Conservation (phyloP, 257 asterid species). For the Ilex asprella region DNA sequence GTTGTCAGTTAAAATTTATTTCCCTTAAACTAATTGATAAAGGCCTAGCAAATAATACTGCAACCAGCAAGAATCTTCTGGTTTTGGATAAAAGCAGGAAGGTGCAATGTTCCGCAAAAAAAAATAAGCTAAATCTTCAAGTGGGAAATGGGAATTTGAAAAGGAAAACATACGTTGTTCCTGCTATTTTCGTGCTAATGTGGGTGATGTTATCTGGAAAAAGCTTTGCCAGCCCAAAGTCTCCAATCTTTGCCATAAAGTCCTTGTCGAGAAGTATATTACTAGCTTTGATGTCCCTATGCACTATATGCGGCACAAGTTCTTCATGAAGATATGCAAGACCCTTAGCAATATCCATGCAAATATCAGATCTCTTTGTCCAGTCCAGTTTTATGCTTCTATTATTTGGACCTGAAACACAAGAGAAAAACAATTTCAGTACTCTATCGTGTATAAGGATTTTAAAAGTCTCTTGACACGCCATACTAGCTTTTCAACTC, state of each 20-base stretch:
- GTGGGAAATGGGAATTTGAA: slow-evolving; percentile 1
- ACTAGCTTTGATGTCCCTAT: slow-evolving; percentile 92
- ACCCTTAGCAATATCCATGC: slow-evolving; percentile 76
- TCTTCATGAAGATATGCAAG: slow-evolving; percentile 87
- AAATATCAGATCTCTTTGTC: slow-evolving; percentile 63
- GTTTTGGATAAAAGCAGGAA: neutral
- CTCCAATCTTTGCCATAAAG: slow-evolving; percentile 84
- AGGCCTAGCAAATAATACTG: too few species aligned
- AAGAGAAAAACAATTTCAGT: slow-evolving; percentile 14
- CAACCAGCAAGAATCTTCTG: too few species aligned
- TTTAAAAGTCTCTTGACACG: slow-evolving; percentile 9
- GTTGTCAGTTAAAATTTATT: too few species aligned
- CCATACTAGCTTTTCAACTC: neutral
- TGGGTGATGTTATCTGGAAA: slow-evolving; percentile 89
- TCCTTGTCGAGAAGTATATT: slow-evolving; percentile 69
- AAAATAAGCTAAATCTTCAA: neutral
- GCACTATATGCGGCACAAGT: slow-evolving; percentile 73
- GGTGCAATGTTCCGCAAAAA: neutral
- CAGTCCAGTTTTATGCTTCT: slow-evolving; percentile 49
- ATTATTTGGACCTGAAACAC: slow-evolving; percentile 39
- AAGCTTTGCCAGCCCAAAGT: slow-evolving; percentile 90
- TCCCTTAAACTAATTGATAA: too few species aligned
- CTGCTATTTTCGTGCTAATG: slow-evolving; percentile 89
- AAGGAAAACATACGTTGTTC: slow-evolving; percentile 64
- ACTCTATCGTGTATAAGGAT: slow-evolving; percentile 1